Conservation (phyloP, 2,329 filamentous ascomycete genomes). For the Bisporella sp. region DNA sequence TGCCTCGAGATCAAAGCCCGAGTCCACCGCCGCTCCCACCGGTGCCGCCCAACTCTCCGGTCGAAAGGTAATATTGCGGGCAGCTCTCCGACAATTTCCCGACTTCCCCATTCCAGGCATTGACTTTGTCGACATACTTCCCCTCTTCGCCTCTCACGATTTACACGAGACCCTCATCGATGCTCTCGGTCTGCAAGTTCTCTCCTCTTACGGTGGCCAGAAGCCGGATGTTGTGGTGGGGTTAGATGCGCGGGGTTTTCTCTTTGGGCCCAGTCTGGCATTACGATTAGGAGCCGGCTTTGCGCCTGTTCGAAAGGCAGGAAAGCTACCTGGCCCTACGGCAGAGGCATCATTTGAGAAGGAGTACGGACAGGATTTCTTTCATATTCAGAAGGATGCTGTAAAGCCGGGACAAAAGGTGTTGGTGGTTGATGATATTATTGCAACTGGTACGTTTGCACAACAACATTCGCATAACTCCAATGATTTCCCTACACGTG, state of each 20-base stretch:
- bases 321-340: slow-evolving; percentile 88
- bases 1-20: slow-evolving; percentile 27
- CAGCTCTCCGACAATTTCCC: slow-evolving; percentile 73
- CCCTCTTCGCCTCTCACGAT: slow-evolving; percentile 74
- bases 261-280: slow-evolving; percentile 88
- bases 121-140: slow-evolving; percentile 96
- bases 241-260: slow-evolving; percentile 87
- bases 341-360: slow-evolving; percentile 84
- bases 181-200: slow-evolving; percentile 78
- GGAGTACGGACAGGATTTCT: slow-evolving; percentile 92
- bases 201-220: slow-evolving; percentile 49
- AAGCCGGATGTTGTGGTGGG: slow-evolving; percentile 88
- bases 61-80: slow-evolving; percentile 62
- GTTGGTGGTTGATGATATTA: slow-evolving; percentile 93
- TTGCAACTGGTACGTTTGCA: slow-evolving; percentile 74
- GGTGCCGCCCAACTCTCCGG: slow-evolving; percentile 28
- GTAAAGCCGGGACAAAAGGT: slow-evolving; percentile 84
- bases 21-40: slow-evolving; percentile 25
- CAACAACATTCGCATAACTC: not conserved
- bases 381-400: slow-evolving; percentile 88
- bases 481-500: too few species aligned
- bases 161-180: slow-evolving; percentile 73
- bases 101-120: slow-evolving; percentile 92
- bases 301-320: slow-evolving; percentile 89
- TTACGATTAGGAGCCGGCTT: slow-evolving; percentile 77